A percentile compares a stretch with the other conserved stretches of the same genome.
phyloP scores from a whole-genome alignment of 306 rosid species.

The barrel medic (Medicago truncatula) region MtrunA17r5.0-ANR NC_053049.1:42140501-42141000 shows the following conservation, averaged over 20 bases:
- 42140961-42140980: slow-evolving; percentile 79
- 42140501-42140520: slow-evolving; percentile 18
- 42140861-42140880: slow-evolving; percentile 92
- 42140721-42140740: slow-evolving; percentile 15
- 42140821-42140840: slow-evolving; percentile 75
- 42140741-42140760: not conserved
- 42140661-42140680: no score
- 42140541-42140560: slow-evolving; percentile 2
- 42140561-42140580: not conserved
- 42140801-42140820: slow-evolving; percentile 34
- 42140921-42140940: slow-evolving; percentile 92
- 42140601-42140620: not conserved
- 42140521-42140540: slow-evolving; percentile 4
- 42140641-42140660: no score
- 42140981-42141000: slow-evolving; percentile 96
- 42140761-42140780: slow-evolving; percentile 31
- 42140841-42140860: slow-evolving; percentile 85
- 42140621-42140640: no score
- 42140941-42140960: slow-evolving; percentile 95
- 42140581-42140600: not conserved
- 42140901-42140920: slow-evolving; percentile 89
- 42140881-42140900: slow-evolving; percentile 89
- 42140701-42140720: slow-evolving; percentile 11
- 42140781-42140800: slow-evolving; percentile 10
- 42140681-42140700: no score